Conservation (phyloP, 2,329 filamentous ascomycete genomes). For the Thyridium curvatum region DNA sequence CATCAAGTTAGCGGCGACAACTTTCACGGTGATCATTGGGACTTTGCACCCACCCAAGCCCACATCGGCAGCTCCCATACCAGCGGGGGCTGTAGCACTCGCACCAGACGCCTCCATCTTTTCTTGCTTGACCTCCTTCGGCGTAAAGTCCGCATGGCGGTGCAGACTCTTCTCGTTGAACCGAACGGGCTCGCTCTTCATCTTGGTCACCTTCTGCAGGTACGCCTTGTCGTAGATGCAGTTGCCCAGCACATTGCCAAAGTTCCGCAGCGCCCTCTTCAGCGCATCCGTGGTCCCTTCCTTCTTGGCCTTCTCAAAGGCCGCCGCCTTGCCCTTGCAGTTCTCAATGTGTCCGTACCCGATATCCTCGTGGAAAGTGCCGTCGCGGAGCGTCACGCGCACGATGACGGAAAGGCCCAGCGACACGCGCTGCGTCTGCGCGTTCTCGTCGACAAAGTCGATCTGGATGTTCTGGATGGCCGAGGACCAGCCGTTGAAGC, state of each 20-base stretch:
- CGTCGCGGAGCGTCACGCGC: conserved; percentile 82
- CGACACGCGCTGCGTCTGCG: conserved; percentile 70
- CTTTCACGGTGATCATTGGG: background rate
- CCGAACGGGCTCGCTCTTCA: conserved; percentile 72
- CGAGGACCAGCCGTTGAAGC: conserved; percentile 96
- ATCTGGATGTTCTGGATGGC: conserved; percentile 93
- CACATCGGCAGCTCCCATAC: conserved; percentile 9
- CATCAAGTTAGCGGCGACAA: background rate
- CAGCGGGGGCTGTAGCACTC: no score
- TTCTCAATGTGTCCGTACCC: conserved; percentile 97
- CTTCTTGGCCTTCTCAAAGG: conserved; percentile 98
- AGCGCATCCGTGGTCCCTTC: conserved; percentile 92
- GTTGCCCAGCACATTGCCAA: conserved; percentile 96
- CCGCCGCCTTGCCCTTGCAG: conserved; percentile 86
- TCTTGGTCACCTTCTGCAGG: conserved; percentile 78
- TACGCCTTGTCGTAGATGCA: conserved; percentile 98
- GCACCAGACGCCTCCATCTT: conserved; percentile 12
- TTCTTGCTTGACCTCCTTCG: conserved; percentile 40
- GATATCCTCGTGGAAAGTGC: conserved; percentile 96
- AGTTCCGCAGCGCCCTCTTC: conserved; percentile 83
- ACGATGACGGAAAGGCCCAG: conserved; percentile 87
- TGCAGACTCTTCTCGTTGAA: conserved; percentile 78
- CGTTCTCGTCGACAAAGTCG: conserved; percentile 88
- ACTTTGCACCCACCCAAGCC: conserved; percentile 14
- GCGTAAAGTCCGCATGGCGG: conserved; percentile 70